Base-by-base conservation (phyloP, 371 early-diverging fungal genomes). In the Coemansia sp. region DNA sequence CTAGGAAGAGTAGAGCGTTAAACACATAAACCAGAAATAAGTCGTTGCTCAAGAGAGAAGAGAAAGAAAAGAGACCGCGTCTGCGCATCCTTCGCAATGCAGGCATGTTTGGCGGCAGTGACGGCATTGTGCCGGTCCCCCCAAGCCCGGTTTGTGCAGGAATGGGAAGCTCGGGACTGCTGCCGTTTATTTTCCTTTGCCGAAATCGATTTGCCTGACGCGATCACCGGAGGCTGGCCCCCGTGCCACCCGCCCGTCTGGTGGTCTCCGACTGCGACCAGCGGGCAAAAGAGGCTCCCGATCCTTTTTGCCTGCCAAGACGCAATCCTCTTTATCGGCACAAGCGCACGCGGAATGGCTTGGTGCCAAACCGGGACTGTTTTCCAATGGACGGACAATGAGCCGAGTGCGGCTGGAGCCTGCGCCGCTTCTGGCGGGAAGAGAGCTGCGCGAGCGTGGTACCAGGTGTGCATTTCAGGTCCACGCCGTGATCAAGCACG, bases 71-170 rank as follows among this genome's bases (percentile, higher is more conserved):
- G 11, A 57, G 34, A 12, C 31, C n/a, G 46, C 46, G 16, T 46
- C 16, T 46, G 46, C 16, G 6, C 46, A 16, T 11, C 11, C 16
- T 24, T 11, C 51, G 11, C 31, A 33, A 31, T 50, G 51, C 51
- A 50, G 34, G 46, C 46, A 18, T 46, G 46, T 46, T 46, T 46
- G 46, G 18, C n/a, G 18, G 18, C 46, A n/a, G 46, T 46, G 46
- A 46, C 46, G 46, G 46, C 46, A 46, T 46, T 46, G 46, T 46
- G 46, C 46, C 6, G 46, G 46, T 46, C 24, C n/a, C 46, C 46
- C 46, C 18, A n/a, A 46, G 46, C 46, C 46, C 46, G 18, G 46
- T 18, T 18, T 16, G 46, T 18, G n/a, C n/a, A n/a, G n/a, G n/a
- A n/a, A n/a, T n/a, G n/a, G n/a, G n/a, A 46, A 18, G 16, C 18